phyloP scores from a whole-genome alignment of 2,329 filamentous ascomycete genomes.

The Sclerotinia minor region DNA sequence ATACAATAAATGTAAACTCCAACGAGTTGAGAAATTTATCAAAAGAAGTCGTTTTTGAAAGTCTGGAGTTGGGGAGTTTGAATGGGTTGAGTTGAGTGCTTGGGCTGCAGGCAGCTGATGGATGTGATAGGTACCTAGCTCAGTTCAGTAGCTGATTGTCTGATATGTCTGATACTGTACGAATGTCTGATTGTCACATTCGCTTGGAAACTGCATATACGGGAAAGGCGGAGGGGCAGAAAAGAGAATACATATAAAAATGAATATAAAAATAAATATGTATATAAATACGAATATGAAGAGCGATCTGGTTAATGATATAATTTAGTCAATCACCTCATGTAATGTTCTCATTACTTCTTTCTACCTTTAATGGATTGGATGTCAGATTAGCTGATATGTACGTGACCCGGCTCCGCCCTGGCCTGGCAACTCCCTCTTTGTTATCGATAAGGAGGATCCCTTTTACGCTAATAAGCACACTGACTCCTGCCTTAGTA shows the following conservation, averaged over 20 bases:
- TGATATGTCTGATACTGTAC: background rate
- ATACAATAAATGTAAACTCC: background rate
- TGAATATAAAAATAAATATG: too few species aligned
- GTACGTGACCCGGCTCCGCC: too few species aligned
- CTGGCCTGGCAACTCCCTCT: background rate
- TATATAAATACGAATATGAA: too few species aligned
- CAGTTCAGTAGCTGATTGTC: background rate
- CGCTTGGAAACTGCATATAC: slow-evolving; percentile 6
- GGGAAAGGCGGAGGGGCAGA: background rate
- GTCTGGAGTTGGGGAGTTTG: background rate
- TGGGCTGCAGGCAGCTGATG: slow-evolving; percentile 14
- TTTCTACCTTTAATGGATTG: too few species aligned
- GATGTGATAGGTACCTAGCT: slow-evolving; percentile 4
- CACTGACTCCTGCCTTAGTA: too few species aligned
- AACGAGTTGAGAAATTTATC: background rate
- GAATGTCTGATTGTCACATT: background rate
- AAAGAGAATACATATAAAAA: background rate
- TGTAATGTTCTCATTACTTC: background rate
- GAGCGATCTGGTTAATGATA: background rate
- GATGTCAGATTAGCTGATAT: too few species aligned
- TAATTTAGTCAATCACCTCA: background rate
- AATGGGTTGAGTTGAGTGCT: slow-evolving; percentile 6
- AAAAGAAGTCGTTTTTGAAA: background rate
- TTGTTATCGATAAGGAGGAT: slow-evolving; percentile 13
- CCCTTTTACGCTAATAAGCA: background rate